Evolutionary conservation across 1,139 yeast genomes (phyloP), one percentile per base, ranked within the genome.

Genomic region (Nakaseomyces nivariensis): DNA sequence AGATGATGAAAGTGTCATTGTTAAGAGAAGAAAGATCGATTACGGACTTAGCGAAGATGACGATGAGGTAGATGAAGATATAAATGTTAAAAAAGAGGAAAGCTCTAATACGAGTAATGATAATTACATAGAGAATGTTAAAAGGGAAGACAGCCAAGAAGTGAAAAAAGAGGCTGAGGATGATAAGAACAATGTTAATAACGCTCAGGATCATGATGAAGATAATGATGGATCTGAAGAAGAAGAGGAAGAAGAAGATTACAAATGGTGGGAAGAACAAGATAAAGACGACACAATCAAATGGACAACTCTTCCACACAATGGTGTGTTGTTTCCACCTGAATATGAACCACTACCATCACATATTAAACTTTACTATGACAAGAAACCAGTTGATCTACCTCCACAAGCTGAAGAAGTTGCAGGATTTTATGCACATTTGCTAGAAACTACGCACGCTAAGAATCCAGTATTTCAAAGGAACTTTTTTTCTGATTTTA

Each of bases 281-380:
- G 82, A 82, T 48, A 66, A 74, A 43, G 89, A 88, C 61, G 92
- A 84, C 17, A 79, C 83, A 46, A 74, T 82, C 51, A 87, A 88
- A 64, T 92, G 97, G 98, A 82, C 79, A 41, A 76, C 90, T 1
- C 71, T 92, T 49, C 88, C 80, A 54, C 97, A 92, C 65, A 82
- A 78, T 59, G 98, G 97, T 58, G 97, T 92, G 9, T 70, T 90
- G 46, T 90, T 92, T 61, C 97, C 98, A 3, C 97, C 97, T 0
- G 84, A 80, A 8, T 90, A 92, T 67, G 89, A 84, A 62, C 90
- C 94, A 9, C 70, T 92, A 42, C 97, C 97, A 0, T 72, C 79
- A n/a, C 77, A 79, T 58, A 85, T 89, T 45, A 86, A 85, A 62
- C 64, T 92, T 51, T 75, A 78, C 54, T 90, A 90, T 62, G 83